phyloP scores from a whole-genome alignment of 169 alveolate species.

The Babesia divergens region DNA sequence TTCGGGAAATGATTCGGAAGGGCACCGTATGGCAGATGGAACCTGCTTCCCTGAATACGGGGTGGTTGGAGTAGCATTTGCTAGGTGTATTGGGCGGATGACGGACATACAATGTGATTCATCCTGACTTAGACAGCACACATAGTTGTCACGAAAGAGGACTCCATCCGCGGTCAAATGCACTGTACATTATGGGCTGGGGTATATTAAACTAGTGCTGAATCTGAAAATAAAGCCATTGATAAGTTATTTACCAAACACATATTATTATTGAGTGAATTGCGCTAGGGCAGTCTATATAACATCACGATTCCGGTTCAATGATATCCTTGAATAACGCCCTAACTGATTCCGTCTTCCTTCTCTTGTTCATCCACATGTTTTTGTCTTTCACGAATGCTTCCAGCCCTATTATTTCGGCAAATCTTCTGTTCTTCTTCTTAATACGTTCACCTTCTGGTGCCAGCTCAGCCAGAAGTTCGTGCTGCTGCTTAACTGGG shows the following conservation, averaged over 20 bases:
- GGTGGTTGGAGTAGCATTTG: background rate
- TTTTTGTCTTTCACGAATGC: constrained; percentile 32
- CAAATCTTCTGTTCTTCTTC: constrained; percentile 15
- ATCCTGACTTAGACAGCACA: too few species aligned
- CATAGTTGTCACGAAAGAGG: too few species aligned
- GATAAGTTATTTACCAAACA: too few species aligned
- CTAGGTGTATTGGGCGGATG: too few species aligned
- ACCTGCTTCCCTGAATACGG: constrained; percentile 33
- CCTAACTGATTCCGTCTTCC: constrained; percentile 33
- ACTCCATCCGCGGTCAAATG: too few species aligned
- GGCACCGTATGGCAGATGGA: constrained; percentile 35
- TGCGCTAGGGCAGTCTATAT: too few species aligned
- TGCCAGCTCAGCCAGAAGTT: constrained; percentile 19
- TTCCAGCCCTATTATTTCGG: constrained; percentile 24
- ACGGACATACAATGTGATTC: too few species aligned
- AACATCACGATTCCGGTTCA: background rate
- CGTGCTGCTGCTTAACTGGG: background rate
- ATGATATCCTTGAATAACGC: constrained; percentile 51
- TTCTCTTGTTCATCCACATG: constrained; percentile 22
- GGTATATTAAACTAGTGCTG: too few species aligned
- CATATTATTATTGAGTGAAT: too few species aligned
- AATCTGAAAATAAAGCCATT: too few species aligned
- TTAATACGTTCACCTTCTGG: constrained; percentile 11
- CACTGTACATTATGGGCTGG: too few species aligned
- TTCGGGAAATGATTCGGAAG: constrained; percentile 19